Base-by-base conservation (phyloP, 2,329 filamentous ascomycete genomes). In the Fusarium armeniacum region DNA sequence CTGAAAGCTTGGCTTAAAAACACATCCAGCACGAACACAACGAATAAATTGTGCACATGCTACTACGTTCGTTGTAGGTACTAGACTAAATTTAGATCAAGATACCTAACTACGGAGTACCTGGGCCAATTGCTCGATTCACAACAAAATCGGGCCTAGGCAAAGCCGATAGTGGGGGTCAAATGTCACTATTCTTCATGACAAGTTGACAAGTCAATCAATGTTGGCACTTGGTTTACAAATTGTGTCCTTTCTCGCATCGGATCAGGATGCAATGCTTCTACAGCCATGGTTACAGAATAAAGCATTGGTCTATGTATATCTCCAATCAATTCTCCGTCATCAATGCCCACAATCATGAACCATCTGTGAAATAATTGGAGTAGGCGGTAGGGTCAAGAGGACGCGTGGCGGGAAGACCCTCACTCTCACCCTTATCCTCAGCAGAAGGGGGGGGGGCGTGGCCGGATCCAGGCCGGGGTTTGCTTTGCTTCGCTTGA, bases 321-420 rank as follows among this genome's bases (percentile, higher is more conserved):
- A 63, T 50, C 58, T 56, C 50, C 63, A 59, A 58, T 35, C 50
- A 58, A 47, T 58, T 58, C 64, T 59, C 41, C 50, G 30, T 62
- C 36, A 64, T 40, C 26, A 58, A 49, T 63, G 22, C 35, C 59
- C 44, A 43, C 53, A 41, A n/a, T 47, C 24, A 47, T 47, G 32
- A 52, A 60, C 60, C 40, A 53, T 62, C 66, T 44, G 38, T 28
- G 38, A 35, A 53, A 56, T 54, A 65, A 61, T 50, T 67, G 38
- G 46, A 52, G 64, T 63, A 70, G 55, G 57, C 60, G 50, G 64
- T 63, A 71, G 53, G 57, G 60, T 49, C 55, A 47, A 52, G 49
- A 50, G 70, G 67, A 74, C 72, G 72, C 72, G 72, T 74, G 72
- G 72, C 72, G 72, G 64, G 59, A 70, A 62, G 65, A 66, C 54